Base-by-base conservation (phyloP, 805 yeast species). In the Candida maris region DNA sequence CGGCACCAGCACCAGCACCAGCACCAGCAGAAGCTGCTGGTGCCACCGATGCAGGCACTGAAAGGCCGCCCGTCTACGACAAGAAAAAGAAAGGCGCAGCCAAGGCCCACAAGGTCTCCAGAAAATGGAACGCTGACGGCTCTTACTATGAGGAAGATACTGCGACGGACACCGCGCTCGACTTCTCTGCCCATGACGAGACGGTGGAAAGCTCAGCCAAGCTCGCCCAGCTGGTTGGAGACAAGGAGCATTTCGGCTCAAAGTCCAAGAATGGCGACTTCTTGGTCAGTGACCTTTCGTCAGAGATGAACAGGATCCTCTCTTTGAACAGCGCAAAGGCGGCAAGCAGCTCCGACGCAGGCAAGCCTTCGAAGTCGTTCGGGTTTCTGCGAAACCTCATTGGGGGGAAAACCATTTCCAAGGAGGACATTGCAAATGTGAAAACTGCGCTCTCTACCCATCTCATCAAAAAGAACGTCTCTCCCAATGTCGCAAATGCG, bases 381-480 rank as follows among this genome's bases (percentile, higher is more conserved):
- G 73, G 78, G 2, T 81, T 81, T 48, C 59, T 83, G 32, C 70
- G 73, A 42, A 75, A 74, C 48, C 56, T 75, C 34, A 67, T 83
- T 32, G 91, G 93, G 37, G 86, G 87, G 35, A 80, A 79, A 52
- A 77, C 75, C 5, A 71, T 84, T 27, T 70, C 77, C 2, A 70
- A 73, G 21, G 71, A 71, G 10, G 88, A 88, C 52, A 67, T 91
- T 38, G 71, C 71, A 25, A 77, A 79, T 28, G 79, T 86, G 2
- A 64, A 85, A 16, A 69, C 69, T 26, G 76, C 79, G 29, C 72
- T 93, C 61, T 73, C 77, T 37, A 83, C 85, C 39, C 94, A 86
- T 50, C 67, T 91, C 37, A 75, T 93, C 42, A 70, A 81, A 44
- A 91, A 89, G 51, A 91, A 91, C 52, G 93, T 91, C 21, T 93